A percentile compares a stretch with the other conserved stretches of the same genome.
Conservation (phyloP, 305 asterid species). For the Rubia tinctorum region DNA sequence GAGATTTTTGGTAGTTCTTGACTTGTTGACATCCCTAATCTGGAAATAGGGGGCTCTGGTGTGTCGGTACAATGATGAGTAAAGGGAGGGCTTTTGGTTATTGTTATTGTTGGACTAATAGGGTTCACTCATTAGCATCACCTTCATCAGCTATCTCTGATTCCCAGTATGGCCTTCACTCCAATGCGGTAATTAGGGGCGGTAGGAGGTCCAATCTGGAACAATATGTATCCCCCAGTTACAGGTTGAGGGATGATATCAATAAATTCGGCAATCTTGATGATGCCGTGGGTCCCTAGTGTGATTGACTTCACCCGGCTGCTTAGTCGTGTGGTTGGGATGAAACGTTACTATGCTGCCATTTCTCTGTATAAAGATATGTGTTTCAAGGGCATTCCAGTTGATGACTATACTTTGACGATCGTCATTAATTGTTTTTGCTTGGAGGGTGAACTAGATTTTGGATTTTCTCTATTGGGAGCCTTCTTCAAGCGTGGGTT, state of each 20-base stretch:
- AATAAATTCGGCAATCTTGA: neutral
- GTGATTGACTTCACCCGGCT: neutral
- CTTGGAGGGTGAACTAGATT: neutral
- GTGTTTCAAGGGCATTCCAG: neutral
- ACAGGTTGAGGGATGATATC: neutral
- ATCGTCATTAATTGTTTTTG: neutral
- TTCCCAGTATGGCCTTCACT: neutral
- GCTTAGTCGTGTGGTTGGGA: neutral
- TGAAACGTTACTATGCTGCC: neutral
- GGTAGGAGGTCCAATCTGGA: neutral
- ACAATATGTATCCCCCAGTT: neutral
- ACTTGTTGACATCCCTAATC: too few relatives aligned
- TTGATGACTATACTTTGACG: neutral
- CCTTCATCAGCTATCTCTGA: neutral
- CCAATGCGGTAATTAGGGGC: neutral
- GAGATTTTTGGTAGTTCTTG: too few relatives aligned
- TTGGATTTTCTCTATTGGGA: neutral
- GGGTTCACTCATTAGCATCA: too few relatives aligned
- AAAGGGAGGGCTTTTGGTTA: too few relatives aligned
- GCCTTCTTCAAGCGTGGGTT: conserved; percentile 1
- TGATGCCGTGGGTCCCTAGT: neutral
- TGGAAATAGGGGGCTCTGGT: too few relatives aligned
- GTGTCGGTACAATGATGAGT: too few relatives aligned
- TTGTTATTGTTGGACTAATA: too few relatives aligned
- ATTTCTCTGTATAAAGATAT: neutral